phyloP scores from a whole-genome alignment of 1,284 basidiomycete genomes.

The Pseudozyma flocculosa region DNA sequence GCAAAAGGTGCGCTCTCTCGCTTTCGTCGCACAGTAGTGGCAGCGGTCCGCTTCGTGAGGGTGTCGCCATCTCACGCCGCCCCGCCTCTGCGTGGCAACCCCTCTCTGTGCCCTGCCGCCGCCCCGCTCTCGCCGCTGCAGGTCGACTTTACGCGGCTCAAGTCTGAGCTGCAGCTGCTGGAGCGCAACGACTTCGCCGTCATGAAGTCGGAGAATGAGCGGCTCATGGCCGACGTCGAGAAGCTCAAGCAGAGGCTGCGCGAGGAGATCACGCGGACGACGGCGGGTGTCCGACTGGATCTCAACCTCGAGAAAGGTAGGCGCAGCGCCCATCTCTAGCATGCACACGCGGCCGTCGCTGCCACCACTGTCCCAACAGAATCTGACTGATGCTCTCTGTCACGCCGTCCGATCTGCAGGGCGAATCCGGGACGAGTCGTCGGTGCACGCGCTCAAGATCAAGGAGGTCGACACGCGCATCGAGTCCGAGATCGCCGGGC shows the following conservation, averaged over 20 bases:
- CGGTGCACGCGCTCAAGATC: constrained; percentile 91
- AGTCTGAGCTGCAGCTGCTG: constrained; percentile 91
- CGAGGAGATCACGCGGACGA: constrained; percentile 79
- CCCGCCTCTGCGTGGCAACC: neutral
- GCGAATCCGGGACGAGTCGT: constrained; percentile 88
- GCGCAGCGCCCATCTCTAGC: constrained; percentile 5
- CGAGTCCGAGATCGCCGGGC: constrained; percentile 89
- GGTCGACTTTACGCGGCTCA: constrained; percentile 95
- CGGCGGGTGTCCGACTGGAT: constrained; percentile 90
- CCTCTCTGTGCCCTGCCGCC: neutral
- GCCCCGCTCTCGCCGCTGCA: constrained; percentile 60
- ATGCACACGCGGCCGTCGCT: no score
- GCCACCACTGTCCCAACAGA: no score
- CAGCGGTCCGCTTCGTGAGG: no score
- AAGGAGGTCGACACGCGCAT: constrained; percentile 97
- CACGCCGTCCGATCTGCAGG: constrained; percentile 57
- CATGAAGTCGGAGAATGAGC: constrained; percentile 93
- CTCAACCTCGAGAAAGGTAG: constrained; percentile 89
- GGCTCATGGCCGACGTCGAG: constrained; percentile 86
- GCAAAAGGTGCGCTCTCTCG: constrained; percentile 49
- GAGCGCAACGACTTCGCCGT: constrained; percentile 96
- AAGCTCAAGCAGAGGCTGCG: constrained; percentile 91
- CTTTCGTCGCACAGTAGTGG: no score
- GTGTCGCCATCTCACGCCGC: neutral
- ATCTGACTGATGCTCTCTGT: neutral